These are phyloP conservation scores for Mimosa pudica DNA, from an alignment of 306 rosid species.

Conservation along the genomic window DNA sequence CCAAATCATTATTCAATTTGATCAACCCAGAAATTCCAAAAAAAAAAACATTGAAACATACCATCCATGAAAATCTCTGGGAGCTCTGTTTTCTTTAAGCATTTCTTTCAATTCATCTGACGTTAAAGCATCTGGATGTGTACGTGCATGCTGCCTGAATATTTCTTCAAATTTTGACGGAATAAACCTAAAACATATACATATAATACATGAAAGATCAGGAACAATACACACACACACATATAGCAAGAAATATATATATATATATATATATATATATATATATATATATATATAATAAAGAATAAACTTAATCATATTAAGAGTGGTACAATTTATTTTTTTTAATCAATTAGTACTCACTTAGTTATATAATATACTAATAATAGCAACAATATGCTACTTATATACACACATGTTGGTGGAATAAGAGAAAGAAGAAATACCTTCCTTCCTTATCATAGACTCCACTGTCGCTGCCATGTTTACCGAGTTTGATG, in stretches of 20 bases:
- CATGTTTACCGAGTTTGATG: conserved; percentile 49
- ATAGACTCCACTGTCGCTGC: conserved; percentile 67
- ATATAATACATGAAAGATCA: not conserved
- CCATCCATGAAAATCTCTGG: conserved; percentile 70
- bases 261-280: no score
- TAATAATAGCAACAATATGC: not conserved
- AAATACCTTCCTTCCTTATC: conserved; percentile 62
- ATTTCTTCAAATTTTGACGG: conserved; percentile 7
- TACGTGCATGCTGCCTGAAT: conserved; percentile 49
- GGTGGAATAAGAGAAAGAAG: not conserved
- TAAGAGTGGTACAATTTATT: not conserved
- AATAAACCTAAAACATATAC: conserved; percentile 48
- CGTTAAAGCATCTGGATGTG: conserved; percentile 59
- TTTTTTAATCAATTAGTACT: not conserved
- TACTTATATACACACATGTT: no score
- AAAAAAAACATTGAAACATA: not conserved
- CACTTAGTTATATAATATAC: not conserved
- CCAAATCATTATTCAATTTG: not conserved
- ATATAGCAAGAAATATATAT: no score
- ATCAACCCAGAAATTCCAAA: not conserved
- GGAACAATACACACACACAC: not conserved
- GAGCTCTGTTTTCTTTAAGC: conserved; percentile 57
- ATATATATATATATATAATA: no score
- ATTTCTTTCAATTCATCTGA: conserved; percentile 56
- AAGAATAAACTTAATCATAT: not conserved